Evolutionary conservation across 495 filamentous ascomycete species (phyloP), one percentile per base, ranked within the genome.

Genomic region (Pseudomonodictys pantanalensis): DNA sequence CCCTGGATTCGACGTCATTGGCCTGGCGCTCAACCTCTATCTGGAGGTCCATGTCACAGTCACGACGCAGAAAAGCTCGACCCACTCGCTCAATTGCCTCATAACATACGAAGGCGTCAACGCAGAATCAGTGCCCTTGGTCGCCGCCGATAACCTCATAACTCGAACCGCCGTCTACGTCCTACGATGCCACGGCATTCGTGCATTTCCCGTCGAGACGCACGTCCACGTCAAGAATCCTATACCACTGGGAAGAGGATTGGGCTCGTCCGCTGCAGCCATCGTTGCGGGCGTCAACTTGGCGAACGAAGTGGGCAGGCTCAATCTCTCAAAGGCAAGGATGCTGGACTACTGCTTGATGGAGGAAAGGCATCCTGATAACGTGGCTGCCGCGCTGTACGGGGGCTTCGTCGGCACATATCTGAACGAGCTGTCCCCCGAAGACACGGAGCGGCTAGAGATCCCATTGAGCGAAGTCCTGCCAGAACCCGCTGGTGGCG

Each of bases 341-440:
- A 79, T 98, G 71, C 83, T 97, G 67, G 93, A 97, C 73, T 98
- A 88, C 68, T 96, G 91, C 67, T 76, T 98, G 56, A 96, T 97
- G 92, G 91, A 66, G 81, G 92, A 97, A 73, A 85, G 92, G 25
- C 93, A 98, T 74, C 93, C 93, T 3, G 93, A 98, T 76, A 97
- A 98, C 65, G 89, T 98, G 29, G 95, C 90, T 58, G 93, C 93
- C 0, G 91, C 92, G 1, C 81, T 96, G 25, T 96, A 91, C 69
- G 93, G 93, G 43, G 93, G 93, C n/a, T 96, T 98, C 68, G 89
- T 97, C 15, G 93, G 93, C 26, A 95, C 91, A 8, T 97, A 97
- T 64, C 80, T 97, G 43, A 95, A 91, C 73, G 91, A 95, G 53
- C 80, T 97, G 53, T 82, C 87, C 53, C 87, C 90, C 3, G 87